Conservation (phyloP, 164 flowering plant genomes). For the Chloranthus sessilifolius region DNA sequence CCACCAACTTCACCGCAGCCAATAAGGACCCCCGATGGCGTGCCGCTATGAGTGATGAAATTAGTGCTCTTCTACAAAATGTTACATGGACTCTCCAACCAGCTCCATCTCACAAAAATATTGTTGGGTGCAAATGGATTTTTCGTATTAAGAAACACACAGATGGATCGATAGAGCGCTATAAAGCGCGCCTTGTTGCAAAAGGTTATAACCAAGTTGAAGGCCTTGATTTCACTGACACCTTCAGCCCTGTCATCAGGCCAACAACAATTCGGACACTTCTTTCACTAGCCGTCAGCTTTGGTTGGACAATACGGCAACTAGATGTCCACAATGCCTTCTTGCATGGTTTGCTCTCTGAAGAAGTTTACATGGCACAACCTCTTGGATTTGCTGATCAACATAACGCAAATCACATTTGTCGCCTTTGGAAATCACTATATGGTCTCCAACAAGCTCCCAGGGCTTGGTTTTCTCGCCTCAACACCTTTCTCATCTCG, state of each 20-base stretch:
- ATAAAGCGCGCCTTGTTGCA: constrained; percentile 2
- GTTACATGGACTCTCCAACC: no score
- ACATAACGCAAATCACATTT: neutral
- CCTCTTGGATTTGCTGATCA: neutral
- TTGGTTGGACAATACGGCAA: neutral
- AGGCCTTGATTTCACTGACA: neutral
- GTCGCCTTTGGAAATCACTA: neutral
- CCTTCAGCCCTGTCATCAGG: neutral
- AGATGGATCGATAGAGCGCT: neutral
- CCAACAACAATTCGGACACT: constrained; percentile 1
- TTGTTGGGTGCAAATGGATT: no score
- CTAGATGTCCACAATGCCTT: constrained; percentile 4
- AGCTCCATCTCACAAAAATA: no score
- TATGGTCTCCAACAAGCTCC: constrained; percentile 7
- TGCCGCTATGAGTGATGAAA: no score
- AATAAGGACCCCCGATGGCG: no score
- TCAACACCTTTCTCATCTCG: neutral
- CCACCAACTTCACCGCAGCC: no score
- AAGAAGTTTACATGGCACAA: neutral
- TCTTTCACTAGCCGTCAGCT: neutral
- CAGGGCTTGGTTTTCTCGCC: neutral
- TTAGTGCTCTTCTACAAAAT: no score
- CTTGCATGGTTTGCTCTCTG: neutral
- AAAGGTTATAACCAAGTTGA: constrained; percentile 2
- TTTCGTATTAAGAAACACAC: no score